Base-by-base conservation (phyloP, 1,284 basidiomycete species). In the Rhodotorula sp. region DNA sequence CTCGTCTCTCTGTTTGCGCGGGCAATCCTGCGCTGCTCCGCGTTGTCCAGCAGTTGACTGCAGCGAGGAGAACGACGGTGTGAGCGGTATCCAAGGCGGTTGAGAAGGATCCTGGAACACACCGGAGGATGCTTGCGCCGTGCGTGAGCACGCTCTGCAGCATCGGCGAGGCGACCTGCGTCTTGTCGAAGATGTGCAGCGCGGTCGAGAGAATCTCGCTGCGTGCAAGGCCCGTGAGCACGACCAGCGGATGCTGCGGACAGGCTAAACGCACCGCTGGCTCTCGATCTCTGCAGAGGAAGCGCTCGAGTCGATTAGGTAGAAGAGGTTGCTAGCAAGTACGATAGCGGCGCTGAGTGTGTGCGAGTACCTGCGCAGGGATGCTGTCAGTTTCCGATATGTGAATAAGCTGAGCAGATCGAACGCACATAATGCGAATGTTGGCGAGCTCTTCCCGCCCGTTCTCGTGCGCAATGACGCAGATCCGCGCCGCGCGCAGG, bases 261-360 rank as follows among this genome's bases (percentile, higher is more conserved):
- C 34, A 34, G 34, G 34, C 34, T 34, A 7, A 12, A 44, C 64
- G 44, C 25, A 66, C 64, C 54, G 52, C 44, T 66, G 50, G 10
- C 50, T 41, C 7, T 50, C 25, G 19, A 67, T 50, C 23, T 62
- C 66, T 0, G 66, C 61, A 25, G 55, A 49, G 45, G 60, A 48
- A 12, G 66, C 66, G 14, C 50, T 53, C 12, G 60, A 57, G 25
- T 67, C 66, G 60, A 67, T 42, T 1, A 67, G 60, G 48, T 67
- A 55, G 55, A 67, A 67, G 21, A 67, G 49, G 55, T 67, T 62
- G 3, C 60, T 50, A 23, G 61, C 61, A 34, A 67, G 45, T 48
- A 67, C 66, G 55, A 67, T 67, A 23, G 61, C 45, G 23, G 60
- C 60, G 46, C 66, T 67, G 34, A 67, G 54, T 1, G 66, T 67